A percentile compares a stretch with the other conserved stretches of the same genome.
These are phyloP conservation scores for Kodamaea hsintzibuensis DNA, from an alignment of 805 yeast genomes.

Conservation along the genomic window DNA sequence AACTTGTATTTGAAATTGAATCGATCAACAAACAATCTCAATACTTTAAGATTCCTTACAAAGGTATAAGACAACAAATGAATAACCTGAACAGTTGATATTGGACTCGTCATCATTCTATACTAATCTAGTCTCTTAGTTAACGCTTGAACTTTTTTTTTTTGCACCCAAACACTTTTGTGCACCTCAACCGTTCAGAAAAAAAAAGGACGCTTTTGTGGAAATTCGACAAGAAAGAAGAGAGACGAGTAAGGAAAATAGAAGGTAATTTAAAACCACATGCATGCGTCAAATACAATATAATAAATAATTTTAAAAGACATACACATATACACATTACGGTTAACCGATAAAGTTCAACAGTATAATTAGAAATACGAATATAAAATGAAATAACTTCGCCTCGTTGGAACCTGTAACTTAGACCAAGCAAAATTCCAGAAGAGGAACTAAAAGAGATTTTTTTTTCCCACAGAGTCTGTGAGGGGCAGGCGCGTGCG, in stretches of 20 bases:
- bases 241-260: background rate
- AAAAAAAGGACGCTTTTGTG: background rate
- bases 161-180: conserved; percentile 2
- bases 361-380: background rate
- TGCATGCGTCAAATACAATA: background rate
- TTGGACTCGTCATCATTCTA: background rate
- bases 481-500: background rate
- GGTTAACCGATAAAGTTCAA: background rate
- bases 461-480: background rate
- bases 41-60: no score
- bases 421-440: background rate
- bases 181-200: background rate
- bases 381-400: background rate
- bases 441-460: background rate
- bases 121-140: no score
- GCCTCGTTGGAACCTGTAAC: background rate
- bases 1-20: background rate
- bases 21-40: background rate
- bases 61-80: background rate
- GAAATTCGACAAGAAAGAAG: background rate
- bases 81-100: background rate
- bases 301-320: background rate
- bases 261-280: background rate
- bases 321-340: background rate
- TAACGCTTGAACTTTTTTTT: background rate